phyloP scores from a whole-genome alignment of 164 flowering plant genomes.

The Sextonia rubra region DNA sequence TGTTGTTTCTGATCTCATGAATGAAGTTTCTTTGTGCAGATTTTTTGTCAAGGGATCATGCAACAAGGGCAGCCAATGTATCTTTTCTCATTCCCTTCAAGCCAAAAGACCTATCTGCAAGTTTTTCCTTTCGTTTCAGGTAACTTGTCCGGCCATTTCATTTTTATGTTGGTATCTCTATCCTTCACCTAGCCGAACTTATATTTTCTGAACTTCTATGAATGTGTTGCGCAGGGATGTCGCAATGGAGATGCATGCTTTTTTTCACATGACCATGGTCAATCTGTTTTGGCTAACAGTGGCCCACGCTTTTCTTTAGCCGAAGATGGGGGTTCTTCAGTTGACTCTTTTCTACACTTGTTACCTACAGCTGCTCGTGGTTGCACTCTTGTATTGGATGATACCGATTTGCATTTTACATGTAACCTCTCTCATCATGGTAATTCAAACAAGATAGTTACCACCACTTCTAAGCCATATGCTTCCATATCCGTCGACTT shows the following conservation, averaged over 20 bases:
- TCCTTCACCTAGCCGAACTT: not conserved
- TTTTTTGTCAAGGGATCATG: conserved; percentile 66
- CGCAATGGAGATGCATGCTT: conserved; percentile 72
- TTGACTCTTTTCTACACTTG: conserved; percentile 35
- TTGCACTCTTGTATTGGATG: conserved; percentile 63
- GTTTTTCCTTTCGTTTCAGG: conserved; percentile 74
- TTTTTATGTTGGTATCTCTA: not conserved
- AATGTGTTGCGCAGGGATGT: conserved; percentile 67
- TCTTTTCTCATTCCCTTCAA: conserved; percentile 67
- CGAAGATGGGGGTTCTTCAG: conserved; percentile 44
- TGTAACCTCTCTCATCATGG: conserved; percentile 36
- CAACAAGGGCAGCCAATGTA: conserved; percentile 65
- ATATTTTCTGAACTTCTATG: conserved; percentile 13
- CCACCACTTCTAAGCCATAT: conserved; percentile 43
- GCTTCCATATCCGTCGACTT: conserved; percentile 33
- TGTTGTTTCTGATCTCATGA: conserved; percentile 15
- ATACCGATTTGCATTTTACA: conserved; percentile 54
- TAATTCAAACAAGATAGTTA: conserved; percentile 47
- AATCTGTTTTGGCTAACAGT: conserved; percentile 21
- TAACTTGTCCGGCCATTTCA: not conserved
- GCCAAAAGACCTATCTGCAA: conserved; percentile 69
- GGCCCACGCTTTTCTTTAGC: conserved; percentile 36
- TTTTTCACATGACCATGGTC: conserved; percentile 59
- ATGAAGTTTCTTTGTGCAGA: conserved; percentile 44
- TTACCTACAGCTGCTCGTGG: conserved; percentile 49